Evolutionary conservation across 129 eudicot genomes (phyloP).

Genomic region (Tanacetum coccineum): DNA sequence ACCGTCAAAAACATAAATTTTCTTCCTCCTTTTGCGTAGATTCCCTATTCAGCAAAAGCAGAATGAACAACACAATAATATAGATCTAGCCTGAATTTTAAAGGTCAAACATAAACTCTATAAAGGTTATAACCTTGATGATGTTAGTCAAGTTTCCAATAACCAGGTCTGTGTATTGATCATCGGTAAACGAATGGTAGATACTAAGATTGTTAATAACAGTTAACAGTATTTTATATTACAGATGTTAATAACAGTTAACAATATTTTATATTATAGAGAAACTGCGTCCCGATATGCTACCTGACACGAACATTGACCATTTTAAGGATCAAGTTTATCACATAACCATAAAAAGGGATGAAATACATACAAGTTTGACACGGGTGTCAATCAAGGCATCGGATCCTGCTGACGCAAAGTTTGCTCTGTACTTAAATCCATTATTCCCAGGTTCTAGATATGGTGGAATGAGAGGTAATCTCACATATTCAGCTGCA

Average conservation of each 20-base stretch:
- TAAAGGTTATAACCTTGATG: conserved; percentile 25
- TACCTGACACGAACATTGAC: too few relatives aligned
- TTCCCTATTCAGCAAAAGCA: conserved; percentile 28
- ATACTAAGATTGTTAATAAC: too few relatives aligned
- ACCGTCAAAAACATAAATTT: too few relatives aligned
- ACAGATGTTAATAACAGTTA: too few relatives aligned
- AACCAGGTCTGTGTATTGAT: conserved; percentile 39
- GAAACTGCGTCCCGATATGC: too few relatives aligned
- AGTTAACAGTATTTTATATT: too few relatives aligned
- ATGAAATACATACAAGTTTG: conserved; percentile 39
- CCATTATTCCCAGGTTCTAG: conserved; percentile 26
- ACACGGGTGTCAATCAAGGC: conserved; percentile 40
- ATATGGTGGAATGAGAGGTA: conserved; percentile 50
- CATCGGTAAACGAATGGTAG: background rate
- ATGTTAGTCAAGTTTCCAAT: conserved; percentile 36
- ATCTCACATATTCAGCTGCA: conserved; percentile 52
- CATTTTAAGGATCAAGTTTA: background rate
- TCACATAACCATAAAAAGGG: background rate
- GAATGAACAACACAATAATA: background rate
- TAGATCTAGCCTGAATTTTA: background rate
- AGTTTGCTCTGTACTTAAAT: conserved; percentile 44
- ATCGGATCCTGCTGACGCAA: conserved; percentile 67
- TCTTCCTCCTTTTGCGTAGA: too few relatives aligned
- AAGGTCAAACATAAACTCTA: background rate
- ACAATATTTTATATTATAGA: too few relatives aligned